These are phyloP conservation scores for Cyclocybe cylindracea DNA, from an alignment of 768 basidiomycete genomes.

Conservation along the genomic window DNA sequence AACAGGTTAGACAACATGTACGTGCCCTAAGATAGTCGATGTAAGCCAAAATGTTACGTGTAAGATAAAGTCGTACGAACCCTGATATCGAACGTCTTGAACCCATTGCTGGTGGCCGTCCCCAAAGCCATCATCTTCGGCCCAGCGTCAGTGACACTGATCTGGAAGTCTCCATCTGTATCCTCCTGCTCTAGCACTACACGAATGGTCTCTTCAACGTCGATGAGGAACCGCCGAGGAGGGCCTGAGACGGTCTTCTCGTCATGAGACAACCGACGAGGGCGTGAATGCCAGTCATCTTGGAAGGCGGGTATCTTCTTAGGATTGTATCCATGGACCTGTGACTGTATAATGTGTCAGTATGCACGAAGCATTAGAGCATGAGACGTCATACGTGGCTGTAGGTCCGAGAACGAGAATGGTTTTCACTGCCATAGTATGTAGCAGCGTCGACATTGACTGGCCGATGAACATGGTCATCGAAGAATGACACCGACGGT, in stretches of 20 bases:
- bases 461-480: constrained; percentile 50
- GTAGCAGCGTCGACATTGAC: constrained; percentile 71
- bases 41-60: constrained; percentile 9
- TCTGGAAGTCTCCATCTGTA: constrained; percentile 95
- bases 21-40: constrained; percentile 65
- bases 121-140: constrained; percentile 96
- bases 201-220: constrained; percentile 97
- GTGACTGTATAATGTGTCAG: constrained; percentile 47
- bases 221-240: constrained; percentile 90
- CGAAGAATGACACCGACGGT: constrained; percentile 62
- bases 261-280: constrained; percentile 89
- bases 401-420: constrained; percentile 84
- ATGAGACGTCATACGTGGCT: constrained; percentile 63
- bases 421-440: constrained; percentile 85
- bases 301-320: constrained; percentile 72
- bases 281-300: constrained; percentile 71
- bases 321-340: constrained; percentile 71
- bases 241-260: constrained; percentile 82
- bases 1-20: constrained; percentile 99
- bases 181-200: constrained; percentile 97
- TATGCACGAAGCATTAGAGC: background rate
- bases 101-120: constrained; percentile 96
- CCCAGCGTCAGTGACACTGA: constrained; percentile 93
- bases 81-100: constrained; percentile 96
- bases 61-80: constrained; percentile 39